Base-by-base conservation (phyloP, 176 grass and related monocot species). In the Elymus sibiricus region DNA sequence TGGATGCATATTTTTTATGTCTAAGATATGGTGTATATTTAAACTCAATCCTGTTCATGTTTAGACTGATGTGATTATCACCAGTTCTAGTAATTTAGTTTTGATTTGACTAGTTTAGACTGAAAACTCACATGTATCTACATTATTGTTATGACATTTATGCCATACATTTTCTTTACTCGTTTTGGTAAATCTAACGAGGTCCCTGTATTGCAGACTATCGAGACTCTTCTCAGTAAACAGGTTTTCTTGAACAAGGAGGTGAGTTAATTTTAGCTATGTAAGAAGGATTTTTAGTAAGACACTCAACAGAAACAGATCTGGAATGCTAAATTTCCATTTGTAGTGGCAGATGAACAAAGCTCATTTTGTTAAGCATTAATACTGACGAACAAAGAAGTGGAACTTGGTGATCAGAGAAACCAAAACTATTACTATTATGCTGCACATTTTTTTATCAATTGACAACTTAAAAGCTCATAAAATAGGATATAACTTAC, bases 161-260 rank as follows among this genome's bases (percentile, higher is more conserved):
- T 59, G 56, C 29, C 72, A 70, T 84, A 66, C 37, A 82, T 82
- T 9, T 76, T 70, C 6, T 78, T 11, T 19, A 64, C 29, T 65
- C 7, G 21, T 29, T 79, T 27, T 62, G 17, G 15, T 75, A 72
- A 67, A 77, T 82, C 34, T 93, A 79, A 92, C 15, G 12, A 28
- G 66, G 47, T 22, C 44, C 8, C 89, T 91, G 34, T 89, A 66
- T 90, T 95, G 88, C 94, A 98, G 97, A 95, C 97, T 90, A 91
- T 98, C 82, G 97, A 98, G 42, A 74, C 90, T 76, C 88, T 98
- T 27, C 92, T 94, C 76, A 98, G 94, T 90, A 98, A 90, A 85
- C 91, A 89, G 58, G 61, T 92, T 70, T 92, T 98, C 82, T 87
- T 94, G 80, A 90, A 88, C 74, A 92, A 87, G 82, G 90, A 98